Percentiles rank a stretch among this genome's conserved stretches.
Conservation (phyloP, 768 basidiomycete species). For the Thelephora aurantiotincta region DNA sequence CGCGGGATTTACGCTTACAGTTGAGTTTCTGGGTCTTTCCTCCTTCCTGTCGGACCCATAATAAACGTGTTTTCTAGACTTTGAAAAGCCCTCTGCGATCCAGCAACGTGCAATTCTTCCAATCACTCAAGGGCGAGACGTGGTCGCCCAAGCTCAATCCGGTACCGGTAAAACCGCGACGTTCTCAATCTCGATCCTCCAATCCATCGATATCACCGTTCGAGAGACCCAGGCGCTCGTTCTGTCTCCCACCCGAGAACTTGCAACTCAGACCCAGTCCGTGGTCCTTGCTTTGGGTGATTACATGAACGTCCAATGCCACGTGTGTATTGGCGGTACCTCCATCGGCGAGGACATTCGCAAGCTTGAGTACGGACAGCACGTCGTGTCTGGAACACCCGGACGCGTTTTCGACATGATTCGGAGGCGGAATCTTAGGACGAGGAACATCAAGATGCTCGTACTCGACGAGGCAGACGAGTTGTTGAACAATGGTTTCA, state of each 20-base stretch:
- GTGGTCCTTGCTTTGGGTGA: constrained; percentile 91
- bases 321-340: constrained; percentile 95
- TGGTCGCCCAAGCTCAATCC: constrained; percentile 97
- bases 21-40: constrained; percentile 21
- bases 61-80: too few relatives aligned
- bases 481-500: constrained; percentile 96
- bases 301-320: constrained; percentile 90
- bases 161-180: constrained; percentile 99
- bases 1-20: constrained; percentile 98
- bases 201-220: constrained; percentile 77
- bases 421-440: constrained; percentile 77
- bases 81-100: constrained; percentile 96
- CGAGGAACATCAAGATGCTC: constrained; percentile 84
- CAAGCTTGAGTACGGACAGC: constrained; percentile 87
- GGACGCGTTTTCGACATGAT: constrained; percentile 98
- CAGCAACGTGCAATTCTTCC: constrained; percentile 99
- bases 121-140: constrained; percentile 95
- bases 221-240: constrained; percentile 96
- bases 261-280: constrained; percentile 95
- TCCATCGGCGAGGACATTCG: constrained; percentile 96
- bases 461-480: constrained; percentile 99
- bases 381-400: constrained; percentile 88
- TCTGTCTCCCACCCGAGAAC: constrained; percentile 93
- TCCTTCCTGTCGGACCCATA: constrained; percentile 36
- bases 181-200: constrained; percentile 97